phyloP scores from a whole-genome alignment of 2,329 filamentous ascomycete species.

The Neurospora sp. region DNA sequence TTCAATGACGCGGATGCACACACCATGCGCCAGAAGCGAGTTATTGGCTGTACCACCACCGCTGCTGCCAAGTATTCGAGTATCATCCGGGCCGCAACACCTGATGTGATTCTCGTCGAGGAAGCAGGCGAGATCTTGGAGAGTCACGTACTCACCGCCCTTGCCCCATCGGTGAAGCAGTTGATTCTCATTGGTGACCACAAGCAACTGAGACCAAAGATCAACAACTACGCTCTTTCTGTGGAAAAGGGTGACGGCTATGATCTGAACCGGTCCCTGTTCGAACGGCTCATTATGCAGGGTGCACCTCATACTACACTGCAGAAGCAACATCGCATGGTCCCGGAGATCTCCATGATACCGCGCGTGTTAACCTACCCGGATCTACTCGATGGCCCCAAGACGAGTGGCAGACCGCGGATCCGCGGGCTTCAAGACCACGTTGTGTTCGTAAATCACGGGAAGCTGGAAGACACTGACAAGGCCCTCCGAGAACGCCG shows the following conservation, averaged over 20 bases:
- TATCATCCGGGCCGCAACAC: slow-evolving; percentile 41
- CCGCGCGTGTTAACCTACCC: slow-evolving; percentile 49
- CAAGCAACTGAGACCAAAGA: slow-evolving; percentile 48
- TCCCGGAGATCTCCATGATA: slow-evolving; percentile 49
- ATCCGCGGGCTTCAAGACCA: slow-evolving; percentile 36
- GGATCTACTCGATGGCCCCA: slow-evolving; percentile 40
- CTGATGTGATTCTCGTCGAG: slow-evolving; percentile 55
- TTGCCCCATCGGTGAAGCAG: slow-evolving; percentile 51
- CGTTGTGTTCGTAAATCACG: slow-evolving; percentile 59
- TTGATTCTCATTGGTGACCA: slow-evolving; percentile 55
- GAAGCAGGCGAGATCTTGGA: slow-evolving; percentile 63
- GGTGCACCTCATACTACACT: slow-evolving; percentile 24
- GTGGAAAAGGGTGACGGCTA: slow-evolving; percentile 37
- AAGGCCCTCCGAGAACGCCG: slow-evolving; percentile 33
- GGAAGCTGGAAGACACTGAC: slow-evolving; percentile 38
- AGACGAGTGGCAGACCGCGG: slow-evolving; percentile 34
- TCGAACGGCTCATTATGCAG: slow-evolving; percentile 43
- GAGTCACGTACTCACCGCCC: slow-evolving; percentile 47
- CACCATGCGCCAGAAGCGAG: slow-evolving; percentile 40
- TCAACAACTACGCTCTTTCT: slow-evolving; percentile 49
- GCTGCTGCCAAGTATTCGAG: slow-evolving; percentile 52
- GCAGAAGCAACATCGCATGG: slow-evolving; percentile 55
- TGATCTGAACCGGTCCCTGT: slow-evolving; percentile 48
- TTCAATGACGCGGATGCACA: slow-evolving; percentile 31
- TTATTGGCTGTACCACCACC: slow-evolving; percentile 65